Percentiles rank a stretch among this genome's conserved stretches.
Conservation (phyloP, 2,329 filamentous ascomycete genomes). For the Penicillium sp. region DNA sequence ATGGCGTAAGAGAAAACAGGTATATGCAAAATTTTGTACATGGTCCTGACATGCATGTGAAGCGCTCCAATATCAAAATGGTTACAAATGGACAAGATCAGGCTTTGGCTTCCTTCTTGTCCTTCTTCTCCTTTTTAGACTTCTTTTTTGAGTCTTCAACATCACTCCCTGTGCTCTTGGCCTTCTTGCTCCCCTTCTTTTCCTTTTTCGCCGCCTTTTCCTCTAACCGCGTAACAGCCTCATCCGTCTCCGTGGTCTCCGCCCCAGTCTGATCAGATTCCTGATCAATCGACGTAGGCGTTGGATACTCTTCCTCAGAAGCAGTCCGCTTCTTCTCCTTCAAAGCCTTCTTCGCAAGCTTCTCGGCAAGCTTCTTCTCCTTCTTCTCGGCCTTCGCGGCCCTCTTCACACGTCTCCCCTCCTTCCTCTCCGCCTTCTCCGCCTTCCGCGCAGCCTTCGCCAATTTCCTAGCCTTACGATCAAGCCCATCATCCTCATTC, state of each 20-base stretch:
- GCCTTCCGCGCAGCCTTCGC: slow-evolving; percentile 38
- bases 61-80: slow-evolving; percentile 5
- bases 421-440: slow-evolving; percentile 20
- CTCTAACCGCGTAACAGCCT: slow-evolving; percentile 1
- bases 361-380: slow-evolving; percentile 29
- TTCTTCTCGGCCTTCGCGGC: slow-evolving; percentile 10
- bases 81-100: slow-evolving; percentile 38
- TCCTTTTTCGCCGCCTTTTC: slow-evolving; percentile 23
- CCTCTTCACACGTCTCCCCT: slow-evolving; percentile 22
- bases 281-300: slow-evolving; percentile 29
- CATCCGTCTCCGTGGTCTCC: slow-evolving; percentile 10
- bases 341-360: slow-evolving; percentile 25
- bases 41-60: slow-evolving; percentile 4
- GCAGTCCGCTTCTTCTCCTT: slow-evolving; percentile 20
- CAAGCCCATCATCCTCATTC: slow-evolving; percentile 28
- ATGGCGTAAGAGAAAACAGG: slow-evolving; percentile 16
- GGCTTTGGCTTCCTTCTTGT: slow-evolving; percentile 14
- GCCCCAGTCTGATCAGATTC: slow-evolving; percentile 27
- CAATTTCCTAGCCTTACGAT: slow-evolving; percentile 19
- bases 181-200: slow-evolving; percentile 31
- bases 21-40: slow-evolving; percentile 19
- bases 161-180: slow-evolving; percentile 7
- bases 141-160: slow-evolving; percentile 46
- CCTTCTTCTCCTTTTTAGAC: slow-evolving; percentile 46
- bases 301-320: slow-evolving; percentile 31